Evolutionary conservation across 2,329 filamentous ascomycete species (phyloP).

Genomic region (Trichoderma sp.): DNA sequence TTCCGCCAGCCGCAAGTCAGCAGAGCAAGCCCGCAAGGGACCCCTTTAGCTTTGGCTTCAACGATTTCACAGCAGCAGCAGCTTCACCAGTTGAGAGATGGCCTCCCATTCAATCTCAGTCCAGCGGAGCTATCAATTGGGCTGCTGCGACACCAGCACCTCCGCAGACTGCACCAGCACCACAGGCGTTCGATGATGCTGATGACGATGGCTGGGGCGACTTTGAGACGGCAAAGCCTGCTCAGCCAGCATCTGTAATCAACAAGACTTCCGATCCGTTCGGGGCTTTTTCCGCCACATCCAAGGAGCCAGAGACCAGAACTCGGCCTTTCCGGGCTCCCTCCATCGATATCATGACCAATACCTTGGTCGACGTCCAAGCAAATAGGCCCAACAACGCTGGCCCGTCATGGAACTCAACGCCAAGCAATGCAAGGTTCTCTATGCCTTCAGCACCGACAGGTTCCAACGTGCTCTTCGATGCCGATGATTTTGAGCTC

Average conservation of each 20-base stretch:
- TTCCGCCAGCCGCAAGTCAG: background rate
- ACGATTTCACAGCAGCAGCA: constrained; percentile 20
- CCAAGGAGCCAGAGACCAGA: constrained; percentile 17
- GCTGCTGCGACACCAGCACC: background rate
- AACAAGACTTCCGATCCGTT: background rate
- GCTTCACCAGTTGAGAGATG: constrained; percentile 32
- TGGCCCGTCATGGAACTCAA: constrained; percentile 3
- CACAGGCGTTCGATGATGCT: constrained; percentile 21
- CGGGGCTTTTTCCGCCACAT: background rate
- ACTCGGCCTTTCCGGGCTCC: constrained; percentile 43
- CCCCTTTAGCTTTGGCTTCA: constrained; percentile 28
- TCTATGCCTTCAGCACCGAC: constrained; percentile 28
- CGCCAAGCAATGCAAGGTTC: constrained; percentile 23
- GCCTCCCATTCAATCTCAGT: constrained; percentile 31
- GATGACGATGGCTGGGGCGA: constrained; percentile 64
- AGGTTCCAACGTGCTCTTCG: constrained; percentile 62
- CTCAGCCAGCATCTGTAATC: constrained; percentile 17
- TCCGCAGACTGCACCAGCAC: constrained; percentile 17
- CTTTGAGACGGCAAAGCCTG: constrained; percentile 57
- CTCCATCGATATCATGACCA: constrained; percentile 54
- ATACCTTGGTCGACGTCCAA: constrained; percentile 47
- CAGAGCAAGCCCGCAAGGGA: constrained; percentile 27
- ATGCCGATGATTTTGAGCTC: constrained; percentile 56
- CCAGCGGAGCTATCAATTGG: constrained; percentile 25
- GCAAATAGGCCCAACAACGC: background rate